Base-by-base conservation (phyloP, 495 filamentous ascomycete genomes). In the Lasiosphaeris hirsuta region DNA sequence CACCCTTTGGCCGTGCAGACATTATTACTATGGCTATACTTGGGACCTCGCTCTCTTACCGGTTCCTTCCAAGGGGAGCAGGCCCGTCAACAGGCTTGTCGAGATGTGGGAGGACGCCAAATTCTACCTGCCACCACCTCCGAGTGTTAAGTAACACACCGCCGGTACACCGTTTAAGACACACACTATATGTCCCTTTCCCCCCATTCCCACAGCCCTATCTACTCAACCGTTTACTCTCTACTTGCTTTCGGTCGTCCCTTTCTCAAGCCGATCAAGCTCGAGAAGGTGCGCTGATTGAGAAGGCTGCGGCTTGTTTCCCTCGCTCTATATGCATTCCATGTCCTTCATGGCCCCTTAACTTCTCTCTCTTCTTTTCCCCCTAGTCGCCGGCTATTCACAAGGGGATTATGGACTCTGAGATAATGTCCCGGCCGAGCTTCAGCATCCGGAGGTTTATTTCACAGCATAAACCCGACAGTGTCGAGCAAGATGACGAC, bases 361-460 rank as follows among this genome's bases (percentile, higher is more conserved):
- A 38, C 45, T 13, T 48, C 30, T 51, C 35, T 4, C 54, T 56
- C 48, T 47, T 40, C 53, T 39, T 47, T 37, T 37, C 45, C 36
- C 40, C 34, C 15, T 54, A 53, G 49, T 17, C 53, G 14, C 45
- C 34, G 14, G 13, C 37, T 45, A 48, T 39, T 52, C 15, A 46
- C 5, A 30, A 30, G 23, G 23, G 5, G 41, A 38, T 36, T 34
- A 44, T 11, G 50, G 17, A 48, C 49, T 56, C 58, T 63, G 73
- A 34, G 56, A 78, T 79, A 75, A 65, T 72, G 59, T 71, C 74
- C 45, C 68, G 71, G 67, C 66, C 75, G 36, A 64, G 64, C 51
- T 68, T 74, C 62, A 76, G 65, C 61, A 79, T 79, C 55, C 73
- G 75, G 54, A 70, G 70, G 63, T 58, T 77, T 33, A 73, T 78